A percentile compares a stretch with the other conserved stretches of the same genome.
Conservation (phyloP, 2,329 filamentous ascomycete species). For the Fusarium oligoseptatum region DNA sequence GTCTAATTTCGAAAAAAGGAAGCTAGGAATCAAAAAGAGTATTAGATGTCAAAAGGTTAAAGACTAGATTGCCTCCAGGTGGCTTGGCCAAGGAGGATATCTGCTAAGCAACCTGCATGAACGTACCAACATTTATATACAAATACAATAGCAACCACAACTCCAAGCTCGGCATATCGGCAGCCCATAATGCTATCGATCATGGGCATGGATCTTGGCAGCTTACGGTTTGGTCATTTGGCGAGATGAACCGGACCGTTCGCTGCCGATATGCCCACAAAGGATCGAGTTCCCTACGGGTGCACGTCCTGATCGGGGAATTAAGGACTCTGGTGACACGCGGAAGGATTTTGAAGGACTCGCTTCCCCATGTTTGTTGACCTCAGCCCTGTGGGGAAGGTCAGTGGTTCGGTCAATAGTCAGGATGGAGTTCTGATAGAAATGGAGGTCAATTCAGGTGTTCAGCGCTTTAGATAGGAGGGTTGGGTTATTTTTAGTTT, state of each 20-base stretch:
- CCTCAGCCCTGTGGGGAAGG: neutral
- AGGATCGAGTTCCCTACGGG: neutral
- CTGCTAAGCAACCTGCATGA: neutral
- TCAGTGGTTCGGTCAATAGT: neutral
- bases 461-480: neutral
- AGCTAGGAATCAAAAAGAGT: neutral
- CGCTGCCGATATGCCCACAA: neutral
- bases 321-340: neutral
- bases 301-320: neutral
- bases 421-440: neutral
- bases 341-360: neutral
- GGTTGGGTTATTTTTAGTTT: neutral
- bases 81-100: neutral
- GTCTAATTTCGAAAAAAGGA: neutral
- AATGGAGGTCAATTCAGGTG: neutral
- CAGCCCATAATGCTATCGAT: neutral
- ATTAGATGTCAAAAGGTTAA: neutral
- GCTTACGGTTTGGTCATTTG: neutral
- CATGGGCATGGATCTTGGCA: neutral
- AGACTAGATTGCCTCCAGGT: neutral
- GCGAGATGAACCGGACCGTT: neutral
- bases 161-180: neutral
- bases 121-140: neutral
- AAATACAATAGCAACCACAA: neutral
- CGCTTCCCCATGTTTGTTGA: neutral